These are phyloP conservation scores for Emmonsiellopsis sp. DNA, from an alignment of 2,329 filamentous ascomycete species.

Conservation along the genomic window DNA sequence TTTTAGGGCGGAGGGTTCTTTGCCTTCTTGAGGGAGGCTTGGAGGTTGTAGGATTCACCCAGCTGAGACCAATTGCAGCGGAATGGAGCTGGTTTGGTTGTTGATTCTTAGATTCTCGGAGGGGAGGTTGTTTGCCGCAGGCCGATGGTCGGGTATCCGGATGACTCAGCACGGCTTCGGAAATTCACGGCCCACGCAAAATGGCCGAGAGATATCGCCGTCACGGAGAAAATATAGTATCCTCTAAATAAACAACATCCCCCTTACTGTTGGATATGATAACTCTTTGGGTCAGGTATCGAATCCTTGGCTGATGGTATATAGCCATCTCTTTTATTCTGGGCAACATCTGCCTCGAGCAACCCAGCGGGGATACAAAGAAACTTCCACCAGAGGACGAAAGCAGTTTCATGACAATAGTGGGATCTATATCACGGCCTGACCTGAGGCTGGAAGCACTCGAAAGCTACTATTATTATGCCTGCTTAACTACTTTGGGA, in stretches of 20 bases:
- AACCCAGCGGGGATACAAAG: conserved; percentile 17
- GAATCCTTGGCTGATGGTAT: conserved; percentile 6
- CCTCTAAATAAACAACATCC: neutral
- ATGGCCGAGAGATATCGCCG: neutral
- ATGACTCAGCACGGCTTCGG: conserved; percentile 2
- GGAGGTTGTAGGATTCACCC: neutral
- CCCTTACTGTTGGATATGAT: neutral
- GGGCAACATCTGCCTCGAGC: conserved; percentile 10
- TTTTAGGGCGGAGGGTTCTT: neutral
- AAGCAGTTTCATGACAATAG: neutral
- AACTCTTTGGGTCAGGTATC: conserved; percentile 18
- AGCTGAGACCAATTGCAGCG: neutral
- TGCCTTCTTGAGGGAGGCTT: neutral
- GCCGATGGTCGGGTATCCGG: neutral
- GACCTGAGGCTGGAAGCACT: no score
- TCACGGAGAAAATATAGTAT: conserved; percentile 14
- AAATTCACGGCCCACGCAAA: conserved; percentile 1
- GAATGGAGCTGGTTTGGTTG: neutral
- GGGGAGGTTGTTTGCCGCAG: neutral
- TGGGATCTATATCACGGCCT: no score
- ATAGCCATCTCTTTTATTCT: neutral
- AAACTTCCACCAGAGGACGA: conserved; percentile 2
- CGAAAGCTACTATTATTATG: no score
- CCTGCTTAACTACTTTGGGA: no score
- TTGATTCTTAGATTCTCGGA: neutral